Conservation (phyloP, 768 basidiomycete species). For the Leccinum disarticulatum region DNA sequence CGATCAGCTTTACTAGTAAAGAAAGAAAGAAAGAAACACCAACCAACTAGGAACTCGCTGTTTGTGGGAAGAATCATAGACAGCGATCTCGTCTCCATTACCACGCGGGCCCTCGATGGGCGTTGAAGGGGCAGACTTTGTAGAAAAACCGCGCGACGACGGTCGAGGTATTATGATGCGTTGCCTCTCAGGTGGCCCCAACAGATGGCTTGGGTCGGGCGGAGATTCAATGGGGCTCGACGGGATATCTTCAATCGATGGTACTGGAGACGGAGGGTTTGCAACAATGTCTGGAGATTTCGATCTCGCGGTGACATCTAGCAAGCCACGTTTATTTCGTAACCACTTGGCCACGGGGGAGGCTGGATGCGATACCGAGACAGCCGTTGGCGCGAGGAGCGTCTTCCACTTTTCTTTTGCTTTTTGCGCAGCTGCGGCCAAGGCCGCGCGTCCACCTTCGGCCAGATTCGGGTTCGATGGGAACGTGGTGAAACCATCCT, state of each 20-base stretch:
- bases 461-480: conserved; percentile 25
- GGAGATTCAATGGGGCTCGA: conserved; percentile 19
- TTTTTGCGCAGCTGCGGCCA: conserved; percentile 46
- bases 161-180: conserved; percentile 24
- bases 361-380: conserved; percentile 32
- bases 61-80: conserved; percentile 81
- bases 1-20: neutral
- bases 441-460: conserved; percentile 39
- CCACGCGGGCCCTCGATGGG: conserved; percentile 38
- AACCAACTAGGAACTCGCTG: conserved; percentile 84
- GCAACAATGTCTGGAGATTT: conserved; percentile 28
- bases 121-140: conserved; percentile 30
- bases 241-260: conserved; percentile 27
- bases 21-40: conserved; percentile 20
- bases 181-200: conserved; percentile 23
- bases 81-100: conserved; percentile 52
- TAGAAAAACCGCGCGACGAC: conserved; percentile 30
- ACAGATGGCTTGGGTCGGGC: conserved; percentile 8
- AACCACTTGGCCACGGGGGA: conserved; percentile 32
- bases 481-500: conserved; percentile 38
- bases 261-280: conserved; percentile 24
- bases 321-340: conserved; percentile 24
- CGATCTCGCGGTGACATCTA: conserved; percentile 10
- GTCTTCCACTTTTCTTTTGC: conserved; percentile 58
- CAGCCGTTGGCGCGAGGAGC: conserved; percentile 38